Evolutionary conservation across 2,329 filamentous ascomycete species (phyloP).

Genomic region (Hymenoscyphus linearis): DNA sequence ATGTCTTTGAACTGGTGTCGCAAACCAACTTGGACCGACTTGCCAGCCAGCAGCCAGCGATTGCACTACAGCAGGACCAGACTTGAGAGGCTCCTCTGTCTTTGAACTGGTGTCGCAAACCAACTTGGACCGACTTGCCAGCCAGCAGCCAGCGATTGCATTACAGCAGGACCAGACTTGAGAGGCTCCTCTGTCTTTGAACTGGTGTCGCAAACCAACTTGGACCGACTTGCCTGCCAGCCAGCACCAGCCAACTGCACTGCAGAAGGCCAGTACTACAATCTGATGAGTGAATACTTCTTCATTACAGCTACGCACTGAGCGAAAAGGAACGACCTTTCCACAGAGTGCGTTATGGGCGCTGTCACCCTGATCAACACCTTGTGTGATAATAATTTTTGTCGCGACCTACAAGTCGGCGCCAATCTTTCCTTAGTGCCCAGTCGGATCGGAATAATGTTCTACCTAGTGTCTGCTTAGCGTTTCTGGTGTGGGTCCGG

Average conservation of each 20-base stretch:
- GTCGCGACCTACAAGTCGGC: not conserved
- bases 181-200: not conserved
- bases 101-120: not conserved
- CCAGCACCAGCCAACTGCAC: not conserved
- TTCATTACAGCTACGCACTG: not conserved
- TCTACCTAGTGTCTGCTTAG: not conserved
- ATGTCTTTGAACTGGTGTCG: too few species aligned
- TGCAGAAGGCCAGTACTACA: not conserved
- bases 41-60: too few species aligned
- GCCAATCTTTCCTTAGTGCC: not conserved
- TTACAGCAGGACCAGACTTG: not conserved
- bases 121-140: not conserved
- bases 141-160: not conserved
- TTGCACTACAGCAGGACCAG: too few species aligned
- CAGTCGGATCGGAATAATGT: not conserved
- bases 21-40: too few species aligned
- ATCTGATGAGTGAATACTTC: not conserved
- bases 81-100: too few species aligned
- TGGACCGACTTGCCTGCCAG: not conserved
- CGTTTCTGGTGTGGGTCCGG: not conserved
- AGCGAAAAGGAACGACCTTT: not conserved
- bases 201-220: not conserved
- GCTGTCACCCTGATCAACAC: not conserved
- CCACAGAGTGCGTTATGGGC: not conserved
- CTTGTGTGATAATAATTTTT: not conserved